Evolutionary conservation across 2,329 filamentous ascomycete genomes (phyloP), one percentile per base, ranked within the genome.

Genomic region (Pseudogymnoascus sp.): DNA sequence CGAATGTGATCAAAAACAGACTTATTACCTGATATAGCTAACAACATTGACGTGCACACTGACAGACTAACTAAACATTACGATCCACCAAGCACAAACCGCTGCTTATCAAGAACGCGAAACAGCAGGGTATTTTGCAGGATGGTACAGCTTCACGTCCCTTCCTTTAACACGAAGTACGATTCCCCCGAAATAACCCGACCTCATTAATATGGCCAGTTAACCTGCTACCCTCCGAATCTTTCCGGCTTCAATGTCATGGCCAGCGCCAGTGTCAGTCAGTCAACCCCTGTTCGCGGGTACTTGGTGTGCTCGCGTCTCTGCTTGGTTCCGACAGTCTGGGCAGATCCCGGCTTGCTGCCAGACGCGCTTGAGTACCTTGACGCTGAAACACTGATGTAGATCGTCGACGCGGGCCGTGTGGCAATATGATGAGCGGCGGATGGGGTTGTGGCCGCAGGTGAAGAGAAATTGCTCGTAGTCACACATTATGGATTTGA

Each of bases 341-440:
- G 81, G 74, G 69, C 85, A 87, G 14, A 78, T 73, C 11, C 80
- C 76, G 4, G 71, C 73, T 68, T 86, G 83, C 30, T 78, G 76
- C 77, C 81, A 83, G 69, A 82, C 82, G 64, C 83, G 76, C 22
- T 83, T 80, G 63, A 89, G 78, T 38, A 82, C 82, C 74, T 88
- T 86, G 61, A 89, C 82, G 9, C 84, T 79, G 65, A 82, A 82
- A 72, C 89, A 91, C 67, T 84, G 78, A 70, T 91, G 87, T 64
- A 81, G 78, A 0, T 83, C 83, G 66, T 90, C 85, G 70, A 89
- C 90, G 62, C 89, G 85, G 5, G 88, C 87, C 66, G 84, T 85
- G 73, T 91, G 89, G 72, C 89, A 92, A 72, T 90, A 81, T 22
- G 83, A 84, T 69, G 86, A 84, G 30, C 89, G 76, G 18, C 84